phyloP scores from a whole-genome alignment of 2,329 filamentous ascomycete species.

The Cladosporium sphaerospermum region DNA sequence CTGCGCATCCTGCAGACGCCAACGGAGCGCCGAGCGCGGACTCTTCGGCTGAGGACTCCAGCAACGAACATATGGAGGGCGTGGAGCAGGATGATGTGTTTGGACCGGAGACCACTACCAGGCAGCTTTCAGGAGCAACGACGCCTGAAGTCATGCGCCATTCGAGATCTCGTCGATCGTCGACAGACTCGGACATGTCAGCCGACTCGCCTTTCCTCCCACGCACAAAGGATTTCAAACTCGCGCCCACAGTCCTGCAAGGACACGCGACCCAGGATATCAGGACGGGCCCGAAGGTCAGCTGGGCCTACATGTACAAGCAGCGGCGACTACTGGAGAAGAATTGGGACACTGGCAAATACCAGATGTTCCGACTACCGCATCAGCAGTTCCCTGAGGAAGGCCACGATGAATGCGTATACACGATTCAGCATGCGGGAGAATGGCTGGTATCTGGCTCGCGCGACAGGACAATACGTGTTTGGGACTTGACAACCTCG shows the following conservation, averaged over 20 bases:
- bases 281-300: constrained; percentile 55
- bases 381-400: constrained; percentile 74
- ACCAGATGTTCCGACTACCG: constrained; percentile 81
- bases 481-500: constrained; percentile 82
- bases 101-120: neutral
- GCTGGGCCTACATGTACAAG: constrained; percentile 91
- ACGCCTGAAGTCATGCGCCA: neutral
- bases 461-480: constrained; percentile 75
- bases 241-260: constrained; percentile 7
- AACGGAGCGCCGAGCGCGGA: constrained; percentile 10
- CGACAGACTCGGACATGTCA: constrained; percentile 10
- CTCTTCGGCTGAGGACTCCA: constrained; percentile 5
- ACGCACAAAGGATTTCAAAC: constrained; percentile 6
- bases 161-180: constrained; percentile 3
- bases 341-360: constrained; percentile 84
- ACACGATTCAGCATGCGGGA: constrained; percentile 82
- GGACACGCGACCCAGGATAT: neutral
- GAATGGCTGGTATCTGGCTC: constrained; percentile 90
- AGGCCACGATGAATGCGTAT: constrained; percentile 87
- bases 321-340: constrained; percentile 77
- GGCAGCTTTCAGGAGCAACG: neutral
- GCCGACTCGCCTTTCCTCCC: constrained; percentile 2
- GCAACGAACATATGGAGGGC: constrained; percentile 12
- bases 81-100: neutral
- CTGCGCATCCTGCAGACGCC: constrained; percentile 11